A percentile compares a stretch with the other conserved stretches of the same genome.
phyloP scores from a whole-genome alignment of 2,329 filamentous ascomycete species.

The Fusarium buharicum region DNA sequence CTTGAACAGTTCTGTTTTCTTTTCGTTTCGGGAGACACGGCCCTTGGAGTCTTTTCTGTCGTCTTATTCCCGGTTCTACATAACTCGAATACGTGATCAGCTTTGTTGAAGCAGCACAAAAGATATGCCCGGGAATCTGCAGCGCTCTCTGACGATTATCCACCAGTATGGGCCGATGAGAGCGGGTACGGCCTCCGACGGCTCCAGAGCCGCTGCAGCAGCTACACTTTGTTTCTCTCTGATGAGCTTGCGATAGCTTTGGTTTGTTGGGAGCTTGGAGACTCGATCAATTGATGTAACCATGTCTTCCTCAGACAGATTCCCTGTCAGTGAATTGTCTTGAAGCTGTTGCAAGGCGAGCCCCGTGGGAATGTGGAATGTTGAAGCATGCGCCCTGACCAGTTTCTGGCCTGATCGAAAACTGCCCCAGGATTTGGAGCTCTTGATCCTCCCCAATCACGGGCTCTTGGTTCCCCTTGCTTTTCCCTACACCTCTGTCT shows the following conservation, averaged over 20 bases:
- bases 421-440: slow-evolving; percentile 25
- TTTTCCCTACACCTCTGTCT: slow-evolving; percentile 16
- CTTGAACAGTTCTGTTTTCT: not conserved
- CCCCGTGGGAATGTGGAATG: slow-evolving; percentile 32
- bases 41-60: not conserved
- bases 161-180: slow-evolving; percentile 42
- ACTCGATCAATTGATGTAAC: slow-evolving; percentile 1
- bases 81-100: slow-evolving; percentile 9
- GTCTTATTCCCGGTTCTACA: slow-evolving; percentile 2
- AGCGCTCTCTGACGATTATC: slow-evolving; percentile 43
- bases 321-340: slow-evolving; percentile 18
- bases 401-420: slow-evolving; percentile 45
- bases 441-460: slow-evolving; percentile 40
- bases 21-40: not conserved
- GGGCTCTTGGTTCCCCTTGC: slow-evolving; percentile 19
- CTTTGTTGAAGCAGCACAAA: slow-evolving; percentile 17
- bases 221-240: not conserved
- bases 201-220: slow-evolving; percentile 6
- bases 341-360: slow-evolving; percentile 20
- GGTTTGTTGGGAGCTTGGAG: slow-evolving; percentile 1
- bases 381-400: slow-evolving; percentile 37
- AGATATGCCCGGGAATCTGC: slow-evolving; percentile 27
- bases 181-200: slow-evolving; percentile 33
- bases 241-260: slow-evolving; percentile 1
- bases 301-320: not conserved